phyloP scores from a whole-genome alignment of 208 protist species.

The Crithidia expoeki region DNA sequence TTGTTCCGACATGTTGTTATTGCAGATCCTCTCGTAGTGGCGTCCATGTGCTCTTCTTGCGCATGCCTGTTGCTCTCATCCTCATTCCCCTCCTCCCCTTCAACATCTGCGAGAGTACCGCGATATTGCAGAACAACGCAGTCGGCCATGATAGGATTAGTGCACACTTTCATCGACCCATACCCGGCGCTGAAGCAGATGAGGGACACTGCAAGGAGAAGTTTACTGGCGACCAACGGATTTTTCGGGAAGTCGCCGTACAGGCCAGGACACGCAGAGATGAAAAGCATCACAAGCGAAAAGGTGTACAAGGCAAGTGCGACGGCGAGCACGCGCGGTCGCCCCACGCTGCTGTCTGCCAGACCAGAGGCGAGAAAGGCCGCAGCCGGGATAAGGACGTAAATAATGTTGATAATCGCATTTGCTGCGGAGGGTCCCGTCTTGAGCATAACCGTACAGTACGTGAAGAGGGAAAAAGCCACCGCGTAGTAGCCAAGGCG shows the following conservation, averaged over 20 bases:
- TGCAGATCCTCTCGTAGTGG: too few relatives aligned
- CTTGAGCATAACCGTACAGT: slow-evolving; percentile 59
- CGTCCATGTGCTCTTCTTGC: too few relatives aligned
- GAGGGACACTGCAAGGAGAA: slow-evolving; percentile 39
- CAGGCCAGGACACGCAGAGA: slow-evolving; percentile 52
- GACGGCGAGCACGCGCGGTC: slow-evolving; percentile 36
- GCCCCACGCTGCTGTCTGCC: slow-evolving; percentile 52
- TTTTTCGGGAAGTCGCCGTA: slow-evolving; percentile 46
- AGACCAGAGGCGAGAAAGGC: slow-evolving; percentile 61
- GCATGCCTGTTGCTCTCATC: too few relatives aligned
- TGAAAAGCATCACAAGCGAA: slow-evolving; percentile 39
- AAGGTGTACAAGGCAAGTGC: slow-evolving; percentile 39
- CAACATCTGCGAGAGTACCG: not conserved
- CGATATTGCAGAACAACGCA: slow-evolving; percentile 43
- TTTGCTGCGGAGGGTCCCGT: slow-evolving; percentile 40
- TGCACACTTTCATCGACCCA: slow-evolving; percentile 79
- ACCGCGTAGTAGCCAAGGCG: slow-evolving; percentile 70
- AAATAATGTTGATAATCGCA: slow-evolving; percentile 56
- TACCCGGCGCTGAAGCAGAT: slow-evolving; percentile 51
- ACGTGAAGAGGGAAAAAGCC: slow-evolving; percentile 71
- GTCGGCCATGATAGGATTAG: slow-evolving; percentile 74
- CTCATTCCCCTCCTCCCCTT: not conserved
- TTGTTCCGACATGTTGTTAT: too few relatives aligned
- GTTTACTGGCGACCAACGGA: slow-evolving; percentile 15
- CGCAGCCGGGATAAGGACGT: slow-evolving; percentile 51